These are phyloP conservation scores for Marchantia paleacea DNA, from an alignment of 225 moss, liverwort and hornwort species.

Conservation along the genomic window DNA sequence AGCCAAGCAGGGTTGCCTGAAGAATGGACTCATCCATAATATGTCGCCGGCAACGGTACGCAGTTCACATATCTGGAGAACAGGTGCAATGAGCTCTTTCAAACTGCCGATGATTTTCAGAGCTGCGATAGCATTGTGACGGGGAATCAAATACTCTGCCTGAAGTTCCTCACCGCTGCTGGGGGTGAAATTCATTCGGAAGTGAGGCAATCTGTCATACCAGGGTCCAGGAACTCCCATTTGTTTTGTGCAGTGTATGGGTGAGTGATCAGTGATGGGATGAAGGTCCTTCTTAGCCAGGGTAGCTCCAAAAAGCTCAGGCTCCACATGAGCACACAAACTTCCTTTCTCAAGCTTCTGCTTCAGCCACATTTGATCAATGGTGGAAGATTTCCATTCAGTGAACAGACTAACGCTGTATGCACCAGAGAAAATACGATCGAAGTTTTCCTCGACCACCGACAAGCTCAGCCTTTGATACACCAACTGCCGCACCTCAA, in stretches of 20 bases:
- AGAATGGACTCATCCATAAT: slow-evolving; percentile 61
- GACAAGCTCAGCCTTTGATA: slow-evolving; percentile 41
- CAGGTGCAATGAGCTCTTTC: slow-evolving; percentile 35
- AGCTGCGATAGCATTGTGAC: slow-evolving; percentile 38
- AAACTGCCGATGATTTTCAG: slow-evolving; percentile 40
- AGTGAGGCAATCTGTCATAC: slow-evolving; percentile 49
- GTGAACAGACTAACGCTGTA: slow-evolving; percentile 68
- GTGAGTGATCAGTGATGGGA: slow-evolving; percentile 9
- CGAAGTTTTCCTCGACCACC: slow-evolving; percentile 40
- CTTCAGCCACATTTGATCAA: slow-evolving; percentile 59
- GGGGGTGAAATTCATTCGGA: slow-evolving; percentile 33
- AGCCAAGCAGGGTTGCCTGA: slow-evolving; percentile 43
- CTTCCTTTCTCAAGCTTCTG: slow-evolving; percentile 8
- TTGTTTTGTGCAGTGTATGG: slow-evolving; percentile 38
- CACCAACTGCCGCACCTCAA: slow-evolving; percentile 44
- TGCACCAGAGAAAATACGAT: slow-evolving; percentile 49
- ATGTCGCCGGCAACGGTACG: slow-evolving; percentile 53
- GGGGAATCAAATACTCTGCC: slow-evolving; percentile 57
- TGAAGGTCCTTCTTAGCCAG: slow-evolving; percentile 2
- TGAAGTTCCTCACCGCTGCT: slow-evolving; percentile 51
- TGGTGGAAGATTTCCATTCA: slow-evolving; percentile 39
- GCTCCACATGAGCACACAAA: neutral
- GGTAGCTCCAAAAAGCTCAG: slow-evolving; percentile 18
- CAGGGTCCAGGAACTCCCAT: slow-evolving; percentile 48
- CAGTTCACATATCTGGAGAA: slow-evolving; percentile 48